phyloP scores from a whole-genome alignment of 441 rosid species.

The Breynia disticha region DNA sequence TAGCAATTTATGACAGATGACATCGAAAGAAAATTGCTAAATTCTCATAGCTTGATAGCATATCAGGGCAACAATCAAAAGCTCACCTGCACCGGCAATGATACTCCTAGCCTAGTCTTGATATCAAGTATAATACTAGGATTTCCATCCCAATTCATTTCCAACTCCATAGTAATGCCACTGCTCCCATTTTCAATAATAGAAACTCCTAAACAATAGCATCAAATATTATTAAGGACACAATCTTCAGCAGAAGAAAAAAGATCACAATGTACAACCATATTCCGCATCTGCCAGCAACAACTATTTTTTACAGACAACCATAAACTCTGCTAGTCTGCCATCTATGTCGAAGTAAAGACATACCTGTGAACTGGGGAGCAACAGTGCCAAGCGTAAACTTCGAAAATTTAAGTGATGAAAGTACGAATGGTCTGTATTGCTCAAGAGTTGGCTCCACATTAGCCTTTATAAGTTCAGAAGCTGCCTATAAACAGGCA shows the following conservation, averaged over 20 bases:
- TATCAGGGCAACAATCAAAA: not conserved
- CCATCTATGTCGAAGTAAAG: not conserved
- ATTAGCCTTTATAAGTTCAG: slow-evolving; percentile 62
- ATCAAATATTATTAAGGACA: slow-evolving; percentile 6
- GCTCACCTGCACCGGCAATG: slow-evolving; percentile 79
- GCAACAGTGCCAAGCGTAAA: slow-evolving; percentile 90
- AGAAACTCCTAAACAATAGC: slow-evolving; percentile 45
- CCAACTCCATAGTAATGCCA: slow-evolving; percentile 84
- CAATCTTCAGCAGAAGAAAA: not conserved
- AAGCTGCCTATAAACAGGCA: slow-evolving; percentile 57
- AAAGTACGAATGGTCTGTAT: slow-evolving; percentile 63
- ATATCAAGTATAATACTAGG: slow-evolving; percentile 72
- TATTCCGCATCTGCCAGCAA: not conserved
- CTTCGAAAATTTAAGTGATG: slow-evolving; percentile 75
- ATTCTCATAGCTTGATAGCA: not conserved
- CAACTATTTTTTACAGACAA: too few species aligned
- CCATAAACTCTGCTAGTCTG: not conserved
- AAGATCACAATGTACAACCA: not conserved
- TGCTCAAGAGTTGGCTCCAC: slow-evolving; percentile 86
- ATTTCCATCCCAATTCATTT: slow-evolving; percentile 94
- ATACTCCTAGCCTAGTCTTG: slow-evolving; percentile 67
- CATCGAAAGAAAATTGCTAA: too few species aligned
- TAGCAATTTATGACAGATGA: too few species aligned
- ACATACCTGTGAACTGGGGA: slow-evolving; percentile 86
- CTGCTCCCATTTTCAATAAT: slow-evolving; percentile 46